Evolutionary conservation across 805 yeast genomes (phyloP).

Genomic region (Saturnispora kantuleensis): DNA sequence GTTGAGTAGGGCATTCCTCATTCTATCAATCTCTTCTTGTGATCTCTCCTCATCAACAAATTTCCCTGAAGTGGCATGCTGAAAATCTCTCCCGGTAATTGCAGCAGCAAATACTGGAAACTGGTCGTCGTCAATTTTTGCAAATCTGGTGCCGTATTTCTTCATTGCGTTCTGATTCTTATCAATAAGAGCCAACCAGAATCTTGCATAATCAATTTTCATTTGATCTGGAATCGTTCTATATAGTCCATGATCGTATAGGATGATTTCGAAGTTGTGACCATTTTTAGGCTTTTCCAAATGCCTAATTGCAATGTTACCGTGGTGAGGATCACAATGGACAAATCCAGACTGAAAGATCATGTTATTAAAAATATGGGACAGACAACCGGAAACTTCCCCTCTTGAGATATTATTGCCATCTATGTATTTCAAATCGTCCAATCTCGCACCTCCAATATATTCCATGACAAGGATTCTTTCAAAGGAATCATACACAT

Average conservation of each 20-base stretch:
- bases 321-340: constrained; percentile 98
- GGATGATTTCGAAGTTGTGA: constrained; percentile 81
- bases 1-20: constrained; percentile 54
- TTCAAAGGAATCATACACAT: constrained; percentile 51
- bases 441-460: constrained; percentile 73
- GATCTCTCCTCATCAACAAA: constrained; percentile 40
- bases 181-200: constrained; percentile 86
- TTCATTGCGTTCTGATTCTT: constrained; percentile 58
- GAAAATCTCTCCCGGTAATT: constrained; percentile 86
- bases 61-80: constrained; percentile 60
- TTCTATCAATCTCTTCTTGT: constrained; percentile 52
- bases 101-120: constrained; percentile 87
- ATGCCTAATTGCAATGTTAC: constrained; percentile 77
- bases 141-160: constrained; percentile 65
- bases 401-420: constrained; percentile 56
- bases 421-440: constrained; percentile 58
- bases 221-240: constrained; percentile 69
- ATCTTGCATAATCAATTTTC: constrained; percentile 76
- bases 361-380: constrained; percentile 91
- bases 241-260: constrained; percentile 93
- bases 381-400: constrained; percentile 73
- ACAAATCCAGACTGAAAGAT: constrained; percentile 86
- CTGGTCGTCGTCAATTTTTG: constrained; percentile 66
- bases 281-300: constrained; percentile 24
- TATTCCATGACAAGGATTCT: constrained; percentile 84